These are phyloP conservation scores for Beta lomatogona DNA, from an alignment of 179 eudicot genomes.

Conservation along the genomic window DNA sequence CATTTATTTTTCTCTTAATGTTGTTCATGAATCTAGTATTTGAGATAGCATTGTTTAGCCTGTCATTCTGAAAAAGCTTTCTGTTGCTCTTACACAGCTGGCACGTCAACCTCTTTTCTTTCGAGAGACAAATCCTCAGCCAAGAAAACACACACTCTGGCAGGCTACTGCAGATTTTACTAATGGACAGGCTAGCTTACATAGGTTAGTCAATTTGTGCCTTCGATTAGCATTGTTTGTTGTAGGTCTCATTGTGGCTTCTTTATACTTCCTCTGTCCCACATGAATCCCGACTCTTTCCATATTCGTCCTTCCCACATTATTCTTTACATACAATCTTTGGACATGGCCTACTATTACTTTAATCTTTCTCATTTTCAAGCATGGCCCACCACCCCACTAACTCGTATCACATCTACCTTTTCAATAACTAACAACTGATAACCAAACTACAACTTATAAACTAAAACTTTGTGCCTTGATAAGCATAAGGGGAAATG, in stretches of 20 bases:
- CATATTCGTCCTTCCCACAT: too few relatives aligned
- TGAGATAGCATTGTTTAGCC: background rate
- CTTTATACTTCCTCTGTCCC: too few relatives aligned
- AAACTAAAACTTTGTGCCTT: too few relatives aligned
- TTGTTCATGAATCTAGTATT: background rate
- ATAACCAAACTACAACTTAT: too few relatives aligned
- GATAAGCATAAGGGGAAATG: too few relatives aligned
- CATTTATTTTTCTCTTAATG: background rate
- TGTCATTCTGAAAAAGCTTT: conserved; percentile 10
- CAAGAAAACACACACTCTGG: conserved; percentile 57
- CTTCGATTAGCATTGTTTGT: background rate
- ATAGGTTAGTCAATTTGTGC: conserved; percentile 32
- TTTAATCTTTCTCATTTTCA: too few relatives aligned
- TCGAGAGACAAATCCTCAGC: conserved; percentile 58
- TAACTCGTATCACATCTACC: too few relatives aligned
- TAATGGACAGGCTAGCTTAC: conserved; percentile 48
- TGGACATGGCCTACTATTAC: too few relatives aligned
- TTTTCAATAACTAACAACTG: too few relatives aligned
- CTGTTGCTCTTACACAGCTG: conserved; percentile 33
- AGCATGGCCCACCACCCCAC: too few relatives aligned
- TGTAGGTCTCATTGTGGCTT: background rate
- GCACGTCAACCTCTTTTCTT: conserved; percentile 55
- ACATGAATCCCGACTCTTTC: too few relatives aligned
- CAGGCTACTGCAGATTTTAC: conserved; percentile 55
- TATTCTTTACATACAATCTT: too few relatives aligned